Conservation (phyloP, 2,329 filamentous ascomycete genomes). For the Hypoxylon sp. region DNA sequence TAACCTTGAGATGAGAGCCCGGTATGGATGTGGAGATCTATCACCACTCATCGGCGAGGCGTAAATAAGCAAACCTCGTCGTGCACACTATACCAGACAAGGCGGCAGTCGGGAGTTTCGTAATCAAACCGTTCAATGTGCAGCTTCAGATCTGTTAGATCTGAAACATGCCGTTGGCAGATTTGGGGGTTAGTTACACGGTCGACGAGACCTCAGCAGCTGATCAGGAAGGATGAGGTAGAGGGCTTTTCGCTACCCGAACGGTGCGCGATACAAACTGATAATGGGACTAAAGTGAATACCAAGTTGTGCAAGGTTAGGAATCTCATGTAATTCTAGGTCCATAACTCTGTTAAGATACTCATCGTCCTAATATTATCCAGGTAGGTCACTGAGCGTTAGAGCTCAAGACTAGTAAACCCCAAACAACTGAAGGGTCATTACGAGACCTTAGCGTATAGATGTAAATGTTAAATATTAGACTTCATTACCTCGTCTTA, state of each 20-base stretch:
- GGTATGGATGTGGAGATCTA: no score
- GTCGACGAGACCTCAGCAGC: not conserved
- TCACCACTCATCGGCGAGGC: not conserved
- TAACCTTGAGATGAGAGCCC: no score
- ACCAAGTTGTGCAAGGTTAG: not conserved
- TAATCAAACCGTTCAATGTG: not conserved
- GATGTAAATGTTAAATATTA: not conserved
- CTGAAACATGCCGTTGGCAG: not conserved
- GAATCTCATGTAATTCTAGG: not conserved
- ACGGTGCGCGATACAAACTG: not conserved
- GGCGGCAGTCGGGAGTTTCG: not conserved
- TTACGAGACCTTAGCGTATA: not conserved
- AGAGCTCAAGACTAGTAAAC: no score
- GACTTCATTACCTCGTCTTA: not conserved
- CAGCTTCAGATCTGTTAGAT: not conserved
- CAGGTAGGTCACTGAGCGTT: not conserved
- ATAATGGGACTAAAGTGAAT: not conserved
- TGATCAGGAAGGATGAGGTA: not conserved
- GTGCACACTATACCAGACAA: not conserved
- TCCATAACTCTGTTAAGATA: not conserved
- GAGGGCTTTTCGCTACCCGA: not conserved
- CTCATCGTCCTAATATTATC: not conserved
- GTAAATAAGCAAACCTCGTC: not conserved
- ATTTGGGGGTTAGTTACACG: no score
- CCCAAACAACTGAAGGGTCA: not conserved